Percentiles rank a stretch among this genome's conserved stretches.
phyloP scores from a whole-genome alignment of 768 basidiomycete genomes.

The Aureoboletus auriporus region DNA sequence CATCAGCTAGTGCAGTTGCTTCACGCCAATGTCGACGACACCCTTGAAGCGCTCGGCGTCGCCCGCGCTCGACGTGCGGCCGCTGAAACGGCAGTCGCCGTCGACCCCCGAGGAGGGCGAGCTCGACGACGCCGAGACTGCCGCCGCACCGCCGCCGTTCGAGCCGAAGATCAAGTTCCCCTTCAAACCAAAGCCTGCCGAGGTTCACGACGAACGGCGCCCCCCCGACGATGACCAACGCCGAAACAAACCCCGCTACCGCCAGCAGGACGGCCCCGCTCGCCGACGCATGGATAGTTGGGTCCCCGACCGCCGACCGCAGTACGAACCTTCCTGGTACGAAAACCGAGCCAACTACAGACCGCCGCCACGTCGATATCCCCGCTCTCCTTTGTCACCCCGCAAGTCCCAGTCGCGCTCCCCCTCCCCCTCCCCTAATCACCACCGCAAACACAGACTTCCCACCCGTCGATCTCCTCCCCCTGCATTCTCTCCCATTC shows the following conservation, averaged over 20 bases:
- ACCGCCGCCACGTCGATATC: constrained; percentile 1
- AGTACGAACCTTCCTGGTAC: constrained; percentile 21
- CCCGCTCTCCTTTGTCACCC: constrained; percentile 21
- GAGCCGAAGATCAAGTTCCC: constrained; percentile 63
- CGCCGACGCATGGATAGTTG: constrained; percentile 22
- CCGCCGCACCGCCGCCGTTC: constrained; percentile 13
- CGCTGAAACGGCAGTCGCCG: constrained; percentile 51
- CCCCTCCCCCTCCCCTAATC: constrained; percentile 33
- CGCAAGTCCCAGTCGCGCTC: constrained; percentile 36
- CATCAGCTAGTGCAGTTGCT: constrained; percentile 8
- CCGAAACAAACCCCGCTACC: constrained; percentile 20
- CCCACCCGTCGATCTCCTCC: constrained; percentile 37
- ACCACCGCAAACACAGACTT: constrained; percentile 29
- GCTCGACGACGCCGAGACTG: constrained; percentile 53
- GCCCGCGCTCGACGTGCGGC: constrained; percentile 47
- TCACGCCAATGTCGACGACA: constrained; percentile 12
- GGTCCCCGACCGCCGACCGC: constrained; percentile 24
- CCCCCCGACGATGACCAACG: constrained; percentile 45
- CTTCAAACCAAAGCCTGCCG: constrained; percentile 51
- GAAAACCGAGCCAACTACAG: constrained; percentile 22
- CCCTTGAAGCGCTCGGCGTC: constrained; percentile 55
- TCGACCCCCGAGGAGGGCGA: constrained; percentile 81
- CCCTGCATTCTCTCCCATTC: constrained; percentile 37
- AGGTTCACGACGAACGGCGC: constrained; percentile 32
- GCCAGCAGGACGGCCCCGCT: constrained; percentile 13